Evolutionary conservation across 768 basidiomycete species (phyloP).

Genomic region (Xerocomus spinulosus): DNA sequence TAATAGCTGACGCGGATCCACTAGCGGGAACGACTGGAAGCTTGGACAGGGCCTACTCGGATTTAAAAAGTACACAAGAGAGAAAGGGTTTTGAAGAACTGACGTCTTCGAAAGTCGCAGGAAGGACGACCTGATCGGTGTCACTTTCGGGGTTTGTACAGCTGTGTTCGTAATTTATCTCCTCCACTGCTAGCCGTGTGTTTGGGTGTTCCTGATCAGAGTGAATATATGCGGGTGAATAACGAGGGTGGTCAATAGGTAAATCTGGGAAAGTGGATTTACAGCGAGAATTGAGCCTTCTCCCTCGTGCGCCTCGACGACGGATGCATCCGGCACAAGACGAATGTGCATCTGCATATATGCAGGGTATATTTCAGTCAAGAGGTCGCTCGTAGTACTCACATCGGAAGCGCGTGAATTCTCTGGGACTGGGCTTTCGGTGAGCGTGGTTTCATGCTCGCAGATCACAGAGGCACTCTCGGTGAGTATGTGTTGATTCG

Average conservation of each 20-base stretch:
- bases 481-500: neutral
- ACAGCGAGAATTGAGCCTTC: conserved; percentile 5
- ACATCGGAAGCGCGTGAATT: neutral
- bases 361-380: neutral
- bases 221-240: conserved; percentile 23
- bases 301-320: neutral
- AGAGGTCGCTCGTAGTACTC: neutral
- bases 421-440: neutral
- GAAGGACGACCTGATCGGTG: neutral
- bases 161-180: neutral
- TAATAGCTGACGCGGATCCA: neutral
- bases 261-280: neutral
- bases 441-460: neutral
- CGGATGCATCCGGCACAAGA: neutral
- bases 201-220: neutral
- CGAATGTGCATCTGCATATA: conserved; percentile 12
- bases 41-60: conserved; percentile 1
- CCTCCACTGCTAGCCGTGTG: neutral
- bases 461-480: neutral
- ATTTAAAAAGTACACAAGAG: conserved; percentile 5
- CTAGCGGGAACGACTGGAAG: neutral
- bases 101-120: neutral
- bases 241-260: neutral
- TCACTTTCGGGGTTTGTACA: neutral
- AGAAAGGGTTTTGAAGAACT: neutral